These are phyloP conservation scores for Dictyostelium capitatum DNA, from an alignment of 78 protist species.

Conservation along the genomic window DNA sequence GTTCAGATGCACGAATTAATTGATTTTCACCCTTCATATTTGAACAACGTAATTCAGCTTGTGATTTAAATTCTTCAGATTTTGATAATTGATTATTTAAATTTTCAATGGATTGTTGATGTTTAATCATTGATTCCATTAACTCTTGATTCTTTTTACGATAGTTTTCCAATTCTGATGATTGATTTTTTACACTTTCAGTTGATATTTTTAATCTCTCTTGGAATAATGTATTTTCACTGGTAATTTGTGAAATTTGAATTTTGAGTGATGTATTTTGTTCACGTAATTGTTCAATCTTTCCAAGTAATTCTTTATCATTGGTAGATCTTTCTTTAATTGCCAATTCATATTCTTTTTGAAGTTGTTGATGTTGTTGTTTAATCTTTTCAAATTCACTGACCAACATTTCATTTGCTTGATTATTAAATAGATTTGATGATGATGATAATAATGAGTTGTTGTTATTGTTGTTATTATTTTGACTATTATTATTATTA, in stretches of 20 bases:
- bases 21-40: conserved; percentile 50
- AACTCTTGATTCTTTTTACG: conserved; percentile 52
- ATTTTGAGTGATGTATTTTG: conserved; percentile 21
- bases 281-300: conserved; percentile 38
- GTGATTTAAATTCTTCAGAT: conserved; percentile 21
- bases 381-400: conserved; percentile 20
- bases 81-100: not conserved
- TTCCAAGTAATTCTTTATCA: conserved; percentile 22
- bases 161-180: conserved; percentile 27
- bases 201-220: conserved; percentile 22
- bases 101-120: conserved; percentile 49
- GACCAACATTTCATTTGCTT: not conserved
- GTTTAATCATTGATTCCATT: conserved; percentile 28
- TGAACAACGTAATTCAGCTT: conserved; percentile 21
- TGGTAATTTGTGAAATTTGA: conserved; percentile 1
- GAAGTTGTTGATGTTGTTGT: not conserved
- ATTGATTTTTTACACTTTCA: not conserved
- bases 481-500: not conserved
- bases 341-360: conserved; percentile 57
- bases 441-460: conserved; percentile 8
- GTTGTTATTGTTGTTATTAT: not conserved
- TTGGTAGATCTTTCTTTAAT: conserved; percentile 13
- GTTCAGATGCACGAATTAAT: conserved; percentile 20
- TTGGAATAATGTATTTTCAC: conserved; percentile 5
- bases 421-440: too few species aligned